Evolutionary conservation across 2,329 filamentous ascomycete genomes (phyloP).

Genomic region (Ophiostoma sp.): DNA sequence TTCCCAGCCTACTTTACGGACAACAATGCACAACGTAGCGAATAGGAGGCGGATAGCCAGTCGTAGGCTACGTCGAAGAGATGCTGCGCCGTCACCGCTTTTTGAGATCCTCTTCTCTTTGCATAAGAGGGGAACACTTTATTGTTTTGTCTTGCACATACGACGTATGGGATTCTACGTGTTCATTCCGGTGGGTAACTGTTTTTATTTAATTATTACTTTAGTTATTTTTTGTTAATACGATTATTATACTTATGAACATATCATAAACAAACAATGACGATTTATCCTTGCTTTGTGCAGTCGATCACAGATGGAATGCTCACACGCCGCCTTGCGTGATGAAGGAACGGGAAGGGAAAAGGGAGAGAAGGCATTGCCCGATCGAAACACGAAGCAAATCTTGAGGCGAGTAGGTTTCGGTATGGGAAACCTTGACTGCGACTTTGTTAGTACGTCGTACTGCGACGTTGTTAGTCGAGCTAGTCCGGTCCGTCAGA

Average conservation of each 20-base stretch:
- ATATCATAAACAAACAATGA: neutral
- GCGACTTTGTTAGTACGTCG: neutral
- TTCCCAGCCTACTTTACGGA: slow-evolving; percentile 9
- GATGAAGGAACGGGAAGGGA: neutral
- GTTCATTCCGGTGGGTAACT: slow-evolving; percentile 1
- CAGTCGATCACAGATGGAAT: neutral
- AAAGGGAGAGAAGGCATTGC: neutral
- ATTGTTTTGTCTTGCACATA: slow-evolving; percentile 8
- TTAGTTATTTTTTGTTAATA: neutral
- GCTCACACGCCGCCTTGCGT: neutral
- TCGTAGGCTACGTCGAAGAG: slow-evolving; percentile 7
- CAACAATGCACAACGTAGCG: slow-evolving; percentile 3
- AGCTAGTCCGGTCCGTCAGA: neutral
- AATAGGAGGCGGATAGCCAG: neutral
- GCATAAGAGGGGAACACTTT: neutral
- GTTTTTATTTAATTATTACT: neutral
- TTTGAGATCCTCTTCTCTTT: slow-evolving; percentile 14
- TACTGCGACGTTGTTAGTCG: too few species aligned
- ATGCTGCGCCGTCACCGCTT: slow-evolving; percentile 11
- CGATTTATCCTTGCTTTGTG: neutral
- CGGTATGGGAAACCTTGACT: slow-evolving; percentile 4
- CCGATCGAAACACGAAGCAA: neutral
- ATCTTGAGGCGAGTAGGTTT: neutral
- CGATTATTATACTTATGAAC: neutral
- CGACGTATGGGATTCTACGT: slow-evolving; percentile 8